Percentiles rank a stretch among this genome's conserved stretches.
These are phyloP conservation scores for Ilex asprella DNA, from an alignment of 257 asterid genomes.

Conservation along the genomic window DNA sequence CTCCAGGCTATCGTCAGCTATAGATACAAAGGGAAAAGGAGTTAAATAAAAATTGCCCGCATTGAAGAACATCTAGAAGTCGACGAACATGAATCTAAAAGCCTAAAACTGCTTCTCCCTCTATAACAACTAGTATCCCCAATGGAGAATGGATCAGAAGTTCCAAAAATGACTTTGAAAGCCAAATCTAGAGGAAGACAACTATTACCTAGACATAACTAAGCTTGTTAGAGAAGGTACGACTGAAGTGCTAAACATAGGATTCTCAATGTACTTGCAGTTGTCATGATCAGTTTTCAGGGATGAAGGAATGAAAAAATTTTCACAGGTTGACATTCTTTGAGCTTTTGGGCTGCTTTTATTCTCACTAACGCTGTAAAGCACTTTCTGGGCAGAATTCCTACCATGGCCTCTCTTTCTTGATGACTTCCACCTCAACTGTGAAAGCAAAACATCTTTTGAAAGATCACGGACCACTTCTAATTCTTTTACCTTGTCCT, in stretches of 20 bases:
- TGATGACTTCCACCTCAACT: slow-evolving; percentile 56
- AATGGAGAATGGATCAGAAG: not conserved
- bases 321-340: slow-evolving; percentile 20
- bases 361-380: not conserved
- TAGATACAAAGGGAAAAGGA: slow-evolving; percentile 15
- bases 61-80: slow-evolving; percentile 7
- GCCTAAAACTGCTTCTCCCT: slow-evolving; percentile 14
- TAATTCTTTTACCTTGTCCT: slow-evolving; percentile 11
- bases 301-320: slow-evolving; percentile 25
- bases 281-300: slow-evolving; percentile 46
- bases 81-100: not conserved
- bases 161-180: not conserved
- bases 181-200: not conserved
- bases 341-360: slow-evolving; percentile 15
- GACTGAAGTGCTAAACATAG: slow-evolving; percentile 40
- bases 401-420: slow-evolving; percentile 56
- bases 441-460: slow-evolving; percentile 37
- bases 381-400: slow-evolving; percentile 38
- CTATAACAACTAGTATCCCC: slow-evolving; percentile 7
- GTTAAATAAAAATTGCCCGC: not conserved
- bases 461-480: slow-evolving; percentile 35
- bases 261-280: slow-evolving; percentile 49
- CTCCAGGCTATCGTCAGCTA: slow-evolving; percentile 12
- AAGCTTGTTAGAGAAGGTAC: slow-evolving; percentile 40
- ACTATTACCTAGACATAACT: slow-evolving; percentile 74